Base-by-base conservation (phyloP, 192 early-diverging fungal genomes). In the Coemansia sp. region DNA sequence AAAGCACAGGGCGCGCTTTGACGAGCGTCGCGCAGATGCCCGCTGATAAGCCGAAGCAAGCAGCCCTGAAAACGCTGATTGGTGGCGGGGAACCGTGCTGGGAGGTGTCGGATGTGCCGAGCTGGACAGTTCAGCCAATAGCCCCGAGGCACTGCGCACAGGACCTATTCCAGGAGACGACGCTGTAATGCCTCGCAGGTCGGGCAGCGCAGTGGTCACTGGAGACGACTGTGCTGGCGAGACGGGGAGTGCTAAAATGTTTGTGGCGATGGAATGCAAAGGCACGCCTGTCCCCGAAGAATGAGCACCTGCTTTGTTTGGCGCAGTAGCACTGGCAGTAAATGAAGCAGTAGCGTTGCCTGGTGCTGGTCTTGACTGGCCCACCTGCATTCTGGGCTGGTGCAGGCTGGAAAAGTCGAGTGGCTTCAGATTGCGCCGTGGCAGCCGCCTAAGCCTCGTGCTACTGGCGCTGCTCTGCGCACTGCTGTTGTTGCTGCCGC, bases 381-480 rank as follows among this genome's bases (percentile, higher is more conserved):
- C 44, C 27, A 51, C 12, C 28, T 58, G 62, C 16, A 28, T 41
- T 27, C 59, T 59, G n/a, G 66, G 54, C 41, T 64, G 69, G 60
- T 73, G 66, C 19, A 80, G 30, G 5, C 65, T 50, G 12, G 77
- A 80, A 68, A 80, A 80, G 56, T 80, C 77, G 22, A 80, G 77
- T 65, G 77, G 77, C 62, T 80, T 80, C 56, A 80, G 68, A 57
- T 80, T 80, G 54, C 77, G 71, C 58, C 74, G 74, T n/a, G 77
- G 77, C 58, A 80, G 60, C 25, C 77, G 67, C 44, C 72, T 69
- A 63, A 80, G 71, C 64, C 77, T 62, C 49, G 56, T 41, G n/a
- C 58, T 57, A 54, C 52, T 49, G 22, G 34, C 49, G 52, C 58
- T 54, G 57, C 57, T 49, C 23, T 25, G 49, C 18, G 21, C 49